A percentile compares a stretch with the other conserved stretches of the same genome.
These are phyloP conservation scores for Starmerella gropengiesseri DNA, from an alignment of 805 yeast species.

Conservation along the genomic window DNA sequence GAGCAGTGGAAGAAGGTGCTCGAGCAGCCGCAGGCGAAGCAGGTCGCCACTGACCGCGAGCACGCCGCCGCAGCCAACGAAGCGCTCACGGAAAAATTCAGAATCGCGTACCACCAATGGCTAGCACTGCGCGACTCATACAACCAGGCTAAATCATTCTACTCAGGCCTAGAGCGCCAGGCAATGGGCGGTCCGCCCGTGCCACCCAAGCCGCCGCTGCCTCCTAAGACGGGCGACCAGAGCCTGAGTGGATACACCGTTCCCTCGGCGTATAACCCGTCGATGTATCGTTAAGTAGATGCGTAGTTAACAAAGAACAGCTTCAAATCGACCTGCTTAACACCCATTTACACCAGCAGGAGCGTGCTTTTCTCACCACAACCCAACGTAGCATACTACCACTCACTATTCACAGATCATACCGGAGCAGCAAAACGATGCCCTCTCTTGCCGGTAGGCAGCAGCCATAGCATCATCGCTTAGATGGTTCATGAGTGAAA, in stretches of 20 bases:
- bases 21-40: conserved; percentile 38
- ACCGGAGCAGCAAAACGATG: no score
- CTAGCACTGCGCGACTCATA: conserved; percentile 47
- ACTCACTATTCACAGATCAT: no score
- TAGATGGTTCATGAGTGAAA: no score
- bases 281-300: conserved; percentile 16
- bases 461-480: no score
- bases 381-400: neutral
- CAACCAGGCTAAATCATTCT: conserved; percentile 52
- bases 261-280: conserved; percentile 23
- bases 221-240: conserved; percentile 5
- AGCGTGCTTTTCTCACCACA: neutral
- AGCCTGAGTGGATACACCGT: conserved; percentile 20
- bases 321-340: neutral
- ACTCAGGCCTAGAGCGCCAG: conserved; percentile 39
- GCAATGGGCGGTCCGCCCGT: conserved; percentile 20
- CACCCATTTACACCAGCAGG: neutral
- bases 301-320: neutral
- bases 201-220: conserved; percentile 24
- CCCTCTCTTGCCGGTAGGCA: no score
- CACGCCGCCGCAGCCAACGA: conserved; percentile 28
- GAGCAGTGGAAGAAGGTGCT: conserved; percentile 38
- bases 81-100: conserved; percentile 35
- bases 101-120: conserved; percentile 48
- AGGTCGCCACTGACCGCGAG: conserved; percentile 30